phyloP scores from a whole-genome alignment of 2,329 filamentous ascomycete genomes.

The Fusarium newnesense region DNA sequence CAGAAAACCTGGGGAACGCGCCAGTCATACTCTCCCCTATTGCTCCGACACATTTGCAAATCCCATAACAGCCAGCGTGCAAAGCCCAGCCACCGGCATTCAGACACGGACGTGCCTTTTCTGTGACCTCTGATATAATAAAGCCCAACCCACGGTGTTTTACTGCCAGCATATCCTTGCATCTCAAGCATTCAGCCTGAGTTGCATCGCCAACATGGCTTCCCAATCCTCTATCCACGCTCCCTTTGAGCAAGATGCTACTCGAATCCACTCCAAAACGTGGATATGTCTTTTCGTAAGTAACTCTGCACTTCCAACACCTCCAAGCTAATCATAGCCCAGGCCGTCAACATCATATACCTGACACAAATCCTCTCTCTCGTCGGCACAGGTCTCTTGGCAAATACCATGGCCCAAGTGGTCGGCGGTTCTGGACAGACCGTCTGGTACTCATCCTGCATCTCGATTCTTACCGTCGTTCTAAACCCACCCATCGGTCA shows the following conservation, averaged over 20 bases:
- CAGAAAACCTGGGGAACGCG: not conserved
- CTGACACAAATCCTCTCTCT: not conserved
- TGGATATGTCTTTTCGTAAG: not conserved
- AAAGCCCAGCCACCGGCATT: not conserved
- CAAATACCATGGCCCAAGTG: not conserved
- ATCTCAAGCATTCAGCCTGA: not conserved
- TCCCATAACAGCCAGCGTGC: not conserved
- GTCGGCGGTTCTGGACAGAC: not conserved
- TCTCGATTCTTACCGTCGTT: not conserved
- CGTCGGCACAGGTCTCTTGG: not conserved
- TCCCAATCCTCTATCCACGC: not conserved
- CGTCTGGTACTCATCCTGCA: not conserved
- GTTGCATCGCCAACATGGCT: not conserved
- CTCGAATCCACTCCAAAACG: not conserved
- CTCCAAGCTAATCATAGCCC: not conserved
- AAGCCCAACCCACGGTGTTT: not conserved
- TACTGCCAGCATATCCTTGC: not conserved
- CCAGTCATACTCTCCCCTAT: not conserved
- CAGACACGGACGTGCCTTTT: not conserved
- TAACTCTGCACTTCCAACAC: fast-evolving
- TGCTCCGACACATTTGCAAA: not conserved
- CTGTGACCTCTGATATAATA: not conserved
- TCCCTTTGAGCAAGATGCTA: not conserved
- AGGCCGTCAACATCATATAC: not conserved
- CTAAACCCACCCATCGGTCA: not conserved